Percentiles rank a stretch among this genome's conserved stretches.
These are phyloP conservation scores for Paxillus ammoniavirescens DNA, from an alignment of 768 basidiomycete species.

Conservation along the genomic window DNA sequence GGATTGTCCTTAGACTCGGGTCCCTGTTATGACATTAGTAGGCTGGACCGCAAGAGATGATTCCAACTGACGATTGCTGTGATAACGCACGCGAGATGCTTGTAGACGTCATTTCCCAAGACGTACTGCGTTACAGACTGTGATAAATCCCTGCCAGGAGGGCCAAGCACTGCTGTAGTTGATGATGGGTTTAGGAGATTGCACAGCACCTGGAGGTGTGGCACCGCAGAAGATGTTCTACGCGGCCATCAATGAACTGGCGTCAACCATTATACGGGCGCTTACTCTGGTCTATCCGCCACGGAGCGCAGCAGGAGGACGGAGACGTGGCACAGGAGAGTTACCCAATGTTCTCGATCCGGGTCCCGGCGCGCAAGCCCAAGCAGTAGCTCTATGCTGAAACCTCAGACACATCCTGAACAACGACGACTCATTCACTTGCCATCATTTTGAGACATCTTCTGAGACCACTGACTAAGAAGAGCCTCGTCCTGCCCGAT, in stretches of 20 bases:
- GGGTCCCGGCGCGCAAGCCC: slow-evolving; percentile 33
- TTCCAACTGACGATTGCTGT: slow-evolving; percentile 46
- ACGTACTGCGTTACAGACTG: slow-evolving; percentile 43
- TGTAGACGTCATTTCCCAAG: slow-evolving; percentile 46
- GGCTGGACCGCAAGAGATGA: not conserved
- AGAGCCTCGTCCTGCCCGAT: slow-evolving; percentile 42
- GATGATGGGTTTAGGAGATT: slow-evolving; percentile 37
- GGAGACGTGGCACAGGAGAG: slow-evolving; percentile 51
- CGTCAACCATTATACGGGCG: slow-evolving; percentile 1
- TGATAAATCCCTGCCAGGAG: slow-evolving; percentile 31
- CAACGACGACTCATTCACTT: not conserved
- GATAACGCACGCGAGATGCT: slow-evolving; percentile 17
- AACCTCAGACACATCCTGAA: slow-evolving; percentile 1
- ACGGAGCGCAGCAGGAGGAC: slow-evolving; percentile 53
- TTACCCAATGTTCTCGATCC: slow-evolving; percentile 54
- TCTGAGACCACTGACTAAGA: slow-evolving; percentile 33
- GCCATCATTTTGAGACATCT: slow-evolving; percentile 21
- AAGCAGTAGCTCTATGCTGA: slow-evolving; percentile 39
- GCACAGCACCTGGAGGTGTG: slow-evolving; percentile 52
- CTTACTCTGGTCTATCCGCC: slow-evolving; percentile 50
- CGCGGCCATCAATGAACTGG: not conserved
- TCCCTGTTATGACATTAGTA: slow-evolving; percentile 39
- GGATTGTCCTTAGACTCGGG: slow-evolving; percentile 49
- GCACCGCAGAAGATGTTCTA: slow-evolving; percentile 47
- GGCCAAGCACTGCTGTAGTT: slow-evolving; percentile 18